A percentile compares a stretch with the other conserved stretches of the same genome.
Evolutionary conservation across 2,329 filamentous ascomycete genomes (phyloP).

Genomic region (Apiospora sp.): DNA sequence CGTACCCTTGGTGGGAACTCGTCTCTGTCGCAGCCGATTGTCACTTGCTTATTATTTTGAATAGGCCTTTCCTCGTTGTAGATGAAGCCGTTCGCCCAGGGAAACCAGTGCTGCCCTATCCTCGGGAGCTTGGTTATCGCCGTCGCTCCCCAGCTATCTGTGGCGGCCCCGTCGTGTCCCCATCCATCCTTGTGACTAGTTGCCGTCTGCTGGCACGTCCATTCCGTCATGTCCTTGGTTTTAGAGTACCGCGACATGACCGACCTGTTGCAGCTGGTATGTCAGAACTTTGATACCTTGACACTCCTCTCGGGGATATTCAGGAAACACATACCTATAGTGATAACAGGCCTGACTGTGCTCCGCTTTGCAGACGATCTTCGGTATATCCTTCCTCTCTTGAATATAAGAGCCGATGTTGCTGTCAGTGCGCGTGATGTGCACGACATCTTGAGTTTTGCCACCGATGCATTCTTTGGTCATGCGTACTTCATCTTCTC

Average conservation of each 20-base stretch:
- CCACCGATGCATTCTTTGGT: constrained; percentile 19
- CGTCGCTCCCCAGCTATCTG: constrained; percentile 11
- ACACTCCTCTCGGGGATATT: too few species aligned
- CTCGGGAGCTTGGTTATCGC: constrained; percentile 2
- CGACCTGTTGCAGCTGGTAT: not conserved
- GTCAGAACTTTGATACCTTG: too few species aligned
- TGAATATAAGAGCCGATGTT: constrained; percentile 24
- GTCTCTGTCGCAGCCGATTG: constrained; percentile 9
- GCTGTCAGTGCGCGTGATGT: constrained; percentile 10
- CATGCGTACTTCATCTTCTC: constrained; percentile 16
- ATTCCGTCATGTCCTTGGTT: constrained; percentile 23
- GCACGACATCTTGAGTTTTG: constrained; percentile 12
- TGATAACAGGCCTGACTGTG: constrained; percentile 24
- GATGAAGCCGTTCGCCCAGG: constrained; percentile 26
- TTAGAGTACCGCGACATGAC: constrained; percentile 20
- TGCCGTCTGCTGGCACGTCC: constrained; percentile 23
- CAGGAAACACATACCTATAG: constrained; percentile 11
- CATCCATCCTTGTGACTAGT: constrained; percentile 11
- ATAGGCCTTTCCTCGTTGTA: constrained; percentile 21
- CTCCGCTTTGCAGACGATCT: constrained; percentile 22
- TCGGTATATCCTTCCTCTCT: constrained; percentile 25
- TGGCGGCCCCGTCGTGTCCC: not conserved
- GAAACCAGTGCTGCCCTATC: constrained; percentile 24
- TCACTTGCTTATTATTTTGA: not conserved
- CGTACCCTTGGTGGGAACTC: constrained; percentile 23